Evolutionary conservation across 768 basidiomycete genomes (phyloP), one percentile per base, ranked within the genome.

Genomic region (Termitomyces sp.): DNA sequence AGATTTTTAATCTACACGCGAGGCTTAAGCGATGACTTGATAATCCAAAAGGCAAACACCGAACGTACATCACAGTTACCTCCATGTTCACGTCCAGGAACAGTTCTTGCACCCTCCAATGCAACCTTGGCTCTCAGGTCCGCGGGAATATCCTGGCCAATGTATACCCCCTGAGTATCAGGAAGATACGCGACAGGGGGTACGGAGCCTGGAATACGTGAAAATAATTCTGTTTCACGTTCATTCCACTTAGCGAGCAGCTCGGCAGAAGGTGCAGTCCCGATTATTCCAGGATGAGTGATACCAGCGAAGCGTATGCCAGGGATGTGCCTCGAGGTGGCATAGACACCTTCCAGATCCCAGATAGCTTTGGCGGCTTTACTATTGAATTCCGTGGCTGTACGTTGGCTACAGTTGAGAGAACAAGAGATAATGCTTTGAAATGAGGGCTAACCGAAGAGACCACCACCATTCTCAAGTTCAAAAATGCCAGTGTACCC

Each of bases 401-500:
- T 32, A 50, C 10, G 37, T 46, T 18, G 13, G 36, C 34, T 34
- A 24, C 22, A 10, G 20, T 43, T 24, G 10, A 41, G 27, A 8
- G n/a, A 12, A 18, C n/a, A 16, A 4, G 18, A 24, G 18, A 22
- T 29, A 10, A 42, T 20, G n/a, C n/a, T 41, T 6, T 31, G 20
- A 5, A 18, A 22, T 29, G 47, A 6, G 39, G 2, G 29, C 53
- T 49, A 64, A 82, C 85, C 85, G 63, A 88, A 90, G 18, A 88
- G 72, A 7, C 86, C 87, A 13, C 87, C 87, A 2, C 87, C 88
- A 57, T 90, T 88, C 54, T 81, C 76, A 13, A 87, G 77, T 61
- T 89, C 87, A 64, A 89, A 89, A 59, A 90, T 87, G 18, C 87
- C 87, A 1, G 87, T 88, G 65, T 89, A 90, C 0, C 89, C 89